Base-by-base conservation (phyloP, 2,329 filamentous ascomycete genomes). In the Nemania bipapillata region DNA sequence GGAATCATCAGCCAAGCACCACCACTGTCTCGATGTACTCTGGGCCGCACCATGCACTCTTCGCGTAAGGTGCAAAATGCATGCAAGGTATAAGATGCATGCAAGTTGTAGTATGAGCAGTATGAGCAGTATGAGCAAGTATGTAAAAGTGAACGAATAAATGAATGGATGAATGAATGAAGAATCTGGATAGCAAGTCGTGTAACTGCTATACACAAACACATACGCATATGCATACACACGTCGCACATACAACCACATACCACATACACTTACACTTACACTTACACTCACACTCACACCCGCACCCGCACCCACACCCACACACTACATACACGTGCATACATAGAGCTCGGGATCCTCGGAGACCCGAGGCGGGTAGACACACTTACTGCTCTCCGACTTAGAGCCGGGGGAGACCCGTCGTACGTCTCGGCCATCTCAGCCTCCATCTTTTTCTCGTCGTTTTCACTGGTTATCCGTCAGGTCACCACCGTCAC, bases 341-440 rank as follows among this genome's bases (percentile, higher is more conserved):
- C 17, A 61, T 24, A 12, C 20, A 56, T n/a, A 32, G 15, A 35
- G 17, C 2, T n/a, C 24, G 66, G 65, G 37, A 50, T 64, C 68
- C 68, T 68, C 64, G 69, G 80, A 80, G 4, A 77, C 81, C 74
- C 80, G 54, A 79, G 78, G 63, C 74, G 79, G 32, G 28, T 37
- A 56, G 24, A 59, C 20, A 59, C 20, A 59, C 82, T 82, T 73
- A 81, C 84, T 74, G 81, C 79, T 62, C 77, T 81, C 9, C 79
- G 81, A 4, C 76, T 80, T 6, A 71, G 80, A 9, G 81, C 77
- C 4, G 72, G 80, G 35, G 63, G 77, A 30, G 76, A 80, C n/a
- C 79, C 79, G 15, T 73, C 78, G 37, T 75, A 77, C 2, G 79
- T 78, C 5, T 72, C 73, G 4, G 74, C 79, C 35, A 84, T 85